Evolutionary conservation across 2,329 filamentous ascomycete species (phyloP), one percentile per base, ranked within the genome.

Genomic region (Stemphylium vesicarium): DNA sequence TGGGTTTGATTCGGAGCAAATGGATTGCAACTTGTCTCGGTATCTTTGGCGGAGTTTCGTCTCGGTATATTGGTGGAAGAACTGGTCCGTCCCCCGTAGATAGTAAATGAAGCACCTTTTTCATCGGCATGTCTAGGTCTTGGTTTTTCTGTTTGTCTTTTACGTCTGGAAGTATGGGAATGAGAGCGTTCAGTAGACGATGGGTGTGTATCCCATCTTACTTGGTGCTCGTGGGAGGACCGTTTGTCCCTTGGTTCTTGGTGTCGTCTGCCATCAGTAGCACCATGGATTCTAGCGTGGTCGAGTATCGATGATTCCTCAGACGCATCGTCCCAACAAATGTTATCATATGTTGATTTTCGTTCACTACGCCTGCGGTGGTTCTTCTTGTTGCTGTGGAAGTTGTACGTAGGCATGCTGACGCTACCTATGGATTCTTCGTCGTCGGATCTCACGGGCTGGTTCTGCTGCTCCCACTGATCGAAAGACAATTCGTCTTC

Each of bases 401-500:
- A 46, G 15, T 51, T 51, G n/a, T 46, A 39, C 12, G 24, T 38
- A 0, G 49, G 49, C 24, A 38, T 31, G n/a, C 29, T 26, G 8
- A 38, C 7, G 1, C 26, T 35, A 18, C 43, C 6, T 13, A n/a
- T 11, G 3, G 16, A 32, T 0, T 15, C 42, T 16, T 50, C 47
- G 15, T 50, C 47, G 3, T 43, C 47, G 4, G 39, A 43, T 24
- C 15, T 40, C 2, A 49, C 29, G 29, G 46, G 46, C 2, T 16
- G 36, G 3, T 53, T 53, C 29, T 53, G 9, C 3, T 20, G 3
- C 32, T 53, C 51, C 51, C 51, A 53, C 4, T 53, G 32, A 9
- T 3, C n/a, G 9, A 44, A 50, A 20, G 44, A 44, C n/a, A 13
- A 2, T 11, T 38, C n/a, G 5, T 43, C 38, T 9, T 44, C 45